Evolutionary conservation across 257 asterid species (phyloP), one percentile per base, ranked within the genome.

Genomic region (Capsicum rhomboideum): DNA sequence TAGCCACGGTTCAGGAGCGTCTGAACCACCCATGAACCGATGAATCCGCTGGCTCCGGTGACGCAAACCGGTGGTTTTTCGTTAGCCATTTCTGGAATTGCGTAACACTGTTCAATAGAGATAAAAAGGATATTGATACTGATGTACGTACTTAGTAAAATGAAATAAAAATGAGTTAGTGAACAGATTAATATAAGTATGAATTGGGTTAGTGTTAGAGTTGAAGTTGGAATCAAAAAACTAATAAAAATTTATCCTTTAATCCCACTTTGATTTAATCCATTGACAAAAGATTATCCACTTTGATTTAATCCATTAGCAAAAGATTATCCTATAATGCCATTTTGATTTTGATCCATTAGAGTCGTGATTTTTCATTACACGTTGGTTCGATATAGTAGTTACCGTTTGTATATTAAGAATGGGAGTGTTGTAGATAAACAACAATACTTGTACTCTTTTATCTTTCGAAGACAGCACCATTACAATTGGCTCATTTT

Each of bases 21-120:
- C 84, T 89, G 91, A 64, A 95, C 91, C 50, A 96, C 46, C 95
- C 97, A 91, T 11, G 99, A 90, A 20, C 99, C 99, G 66, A 96
- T 94, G 97, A 94, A 94, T 10, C 99, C 99, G 87, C 93, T 93
- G 85, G 99, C 98, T 56, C 99, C 99, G 78, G 98, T 94, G 83
- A 96, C 95, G 83, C 97, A 93, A 16, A 95, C 98, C 53, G 97
- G 89, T 88, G 86, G 82, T 85, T 88, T 91, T 44, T 16, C 66
- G 44, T 29, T 77, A 16, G 63, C 37, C 81, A 77, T 77, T 44
- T 16, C 31, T 71, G 55, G 55, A 42, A 68, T n/a, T 74, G 55
- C 10, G 79, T n/a, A 72, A 44, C 18, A 67, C 13, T 64, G 44
- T 28, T 64, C 34, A 66, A 44, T 66, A 7, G 28, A 18, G 17